Base-by-base conservation (phyloP, 2,329 filamentous ascomycete genomes). In the Aaosphaeria arxii region DNA sequence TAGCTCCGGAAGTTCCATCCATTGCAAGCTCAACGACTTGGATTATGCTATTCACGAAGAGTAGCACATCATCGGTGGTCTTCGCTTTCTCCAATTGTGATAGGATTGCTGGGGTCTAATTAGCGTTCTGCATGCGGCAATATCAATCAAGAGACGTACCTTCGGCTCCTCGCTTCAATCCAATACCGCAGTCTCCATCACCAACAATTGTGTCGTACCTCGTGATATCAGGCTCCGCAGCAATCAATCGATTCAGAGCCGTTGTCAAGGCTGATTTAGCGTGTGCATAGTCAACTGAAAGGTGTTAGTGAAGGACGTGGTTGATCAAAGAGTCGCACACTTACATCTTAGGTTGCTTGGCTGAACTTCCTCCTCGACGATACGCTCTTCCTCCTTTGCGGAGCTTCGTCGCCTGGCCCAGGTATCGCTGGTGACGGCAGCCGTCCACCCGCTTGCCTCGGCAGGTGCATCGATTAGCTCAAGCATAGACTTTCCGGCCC, bases 141-240 rank as follows among this genome's bases (percentile, higher is more conserved):
- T 40, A 40, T 24, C 4, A 40, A 11, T 40, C 9, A 6, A 43
- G 7, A 9, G 17, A 52, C 63, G 44, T 48, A 70, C 68, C 83
- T 77, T 95, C 86, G n/a, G 91, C 90, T 43, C 91, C 91, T 52
- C 90, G 84, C 74, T 89, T 90, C 52, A 96, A 76, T 5, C 89
- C 89, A 49, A 90, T 88, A 7, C 91, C 91, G 62, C 91, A 96
- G 71, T 96, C 91, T 42, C 91, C 91, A 64, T 96, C 91, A 39
- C 91, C 91, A 28, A 95, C 89, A 9, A 94, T 83, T 0, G 89
- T 95, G 63, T 88, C 86, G 62, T 80, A 88, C 46, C 74, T 79
- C 7, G 86, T 88, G 46, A 88, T 75, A 39, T 85, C 78, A 6
- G 83, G 78, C 61, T 89, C 86, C 1, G 78, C 85, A 0, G 74